Percentiles rank a stretch among this genome's conserved stretches.
Evolutionary conservation across 139 green algal genomes (phyloP).

Genomic region (Auxenochlorella pyrenoidosa): DNA sequence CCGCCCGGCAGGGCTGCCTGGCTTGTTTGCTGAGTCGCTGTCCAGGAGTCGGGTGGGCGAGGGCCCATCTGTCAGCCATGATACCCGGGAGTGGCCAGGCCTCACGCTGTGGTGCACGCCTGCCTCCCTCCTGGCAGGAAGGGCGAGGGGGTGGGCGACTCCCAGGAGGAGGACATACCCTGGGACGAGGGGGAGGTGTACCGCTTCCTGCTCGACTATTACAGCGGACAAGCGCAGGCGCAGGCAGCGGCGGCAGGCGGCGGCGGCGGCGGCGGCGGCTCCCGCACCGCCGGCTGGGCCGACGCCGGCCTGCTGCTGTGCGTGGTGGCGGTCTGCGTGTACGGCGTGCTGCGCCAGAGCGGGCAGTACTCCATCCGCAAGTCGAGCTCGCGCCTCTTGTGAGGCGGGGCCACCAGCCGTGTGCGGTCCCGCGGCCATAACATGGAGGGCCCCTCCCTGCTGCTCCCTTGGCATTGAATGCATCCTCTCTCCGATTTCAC

Average conservation of each 20-base stretch:
- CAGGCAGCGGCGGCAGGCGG: not conserved
- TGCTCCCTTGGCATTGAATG: no score
- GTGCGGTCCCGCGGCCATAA: no score
- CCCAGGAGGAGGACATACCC: not conserved
- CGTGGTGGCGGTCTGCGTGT: constrained; percentile 7
- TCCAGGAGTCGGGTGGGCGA: no score
- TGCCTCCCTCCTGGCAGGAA: not conserved
- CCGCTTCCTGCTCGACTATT: constrained; percentile 52
- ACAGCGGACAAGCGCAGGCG: constrained; percentile 2
- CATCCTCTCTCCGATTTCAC: no score
- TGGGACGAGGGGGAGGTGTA: constrained; percentile 64
- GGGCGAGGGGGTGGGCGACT: not conserved
- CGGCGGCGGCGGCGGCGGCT: not conserved
- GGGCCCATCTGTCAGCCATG: no score
- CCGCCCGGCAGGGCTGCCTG: not conserved
- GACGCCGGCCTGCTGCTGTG: constrained; percentile 2
- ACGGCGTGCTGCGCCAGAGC: not conserved
- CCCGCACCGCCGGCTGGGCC: not conserved
- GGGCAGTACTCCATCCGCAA: constrained; percentile 20
- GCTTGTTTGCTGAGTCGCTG: not conserved
- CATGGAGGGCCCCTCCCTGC: no score
- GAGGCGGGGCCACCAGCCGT: not conserved
- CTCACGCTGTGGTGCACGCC: not conserved
- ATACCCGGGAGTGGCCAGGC: not conserved
- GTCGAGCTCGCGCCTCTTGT: not conserved